Evolutionary conservation across 179 eudicot genomes (phyloP).

Genomic region (Patellifolia procumbens): DNA sequence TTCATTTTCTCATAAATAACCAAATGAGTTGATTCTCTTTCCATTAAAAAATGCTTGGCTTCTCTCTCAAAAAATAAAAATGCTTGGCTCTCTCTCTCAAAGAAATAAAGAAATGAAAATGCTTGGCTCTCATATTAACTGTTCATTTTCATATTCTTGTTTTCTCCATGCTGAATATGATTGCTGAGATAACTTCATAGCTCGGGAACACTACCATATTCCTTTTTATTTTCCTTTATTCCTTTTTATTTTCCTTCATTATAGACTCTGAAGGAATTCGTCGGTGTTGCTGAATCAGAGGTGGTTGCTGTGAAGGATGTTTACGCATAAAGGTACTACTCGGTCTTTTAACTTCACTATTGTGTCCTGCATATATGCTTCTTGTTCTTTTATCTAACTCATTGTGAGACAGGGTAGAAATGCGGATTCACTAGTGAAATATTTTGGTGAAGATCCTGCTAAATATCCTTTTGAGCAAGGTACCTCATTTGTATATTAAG

Average conservation of each 20-base stretch:
- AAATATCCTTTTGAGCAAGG: slow-evolving; percentile 95
- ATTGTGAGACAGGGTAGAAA: slow-evolving; percentile 71
- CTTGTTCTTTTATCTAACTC: slow-evolving; percentile 21
- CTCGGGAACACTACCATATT: neutral
- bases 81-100: no score
- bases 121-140: neutral
- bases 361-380: neutral
- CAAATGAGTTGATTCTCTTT: neutral
- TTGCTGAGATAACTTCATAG: neutral
- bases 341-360: slow-evolving; percentile 14
- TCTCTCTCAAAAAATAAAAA: no score
- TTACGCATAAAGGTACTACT: slow-evolving; percentile 62
- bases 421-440: slow-evolving; percentile 79
- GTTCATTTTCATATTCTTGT: neutral
- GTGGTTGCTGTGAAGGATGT: slow-evolving; percentile 64
- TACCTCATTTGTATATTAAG: slow-evolving; percentile 12
- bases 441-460: slow-evolving; percentile 94
- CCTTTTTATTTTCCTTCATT: no score
- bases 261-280: slow-evolving; percentile 67
- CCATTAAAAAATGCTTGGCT: no score
- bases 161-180: neutral
- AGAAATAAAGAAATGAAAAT: no score
- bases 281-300: slow-evolving; percentile 61
- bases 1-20: no score
- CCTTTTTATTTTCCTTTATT: neutral